A percentile compares a stretch with the other conserved stretches of the same genome.
phyloP scores from a whole-genome alignment of 129 eudicot species.

The Silybum marianum region DNA sequence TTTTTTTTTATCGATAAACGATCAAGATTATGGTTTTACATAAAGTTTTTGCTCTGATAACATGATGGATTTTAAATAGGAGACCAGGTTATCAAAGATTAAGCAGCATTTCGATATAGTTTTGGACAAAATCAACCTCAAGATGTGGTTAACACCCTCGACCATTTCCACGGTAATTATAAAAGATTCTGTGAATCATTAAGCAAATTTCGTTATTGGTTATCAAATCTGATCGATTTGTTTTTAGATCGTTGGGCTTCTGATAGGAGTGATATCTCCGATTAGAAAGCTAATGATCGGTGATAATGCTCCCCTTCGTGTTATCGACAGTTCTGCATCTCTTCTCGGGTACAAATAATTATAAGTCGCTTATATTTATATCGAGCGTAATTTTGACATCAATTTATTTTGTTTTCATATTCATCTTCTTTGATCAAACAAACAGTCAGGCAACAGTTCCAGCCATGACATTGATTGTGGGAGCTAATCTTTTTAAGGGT shows the following conservation, averaged over 20 bases:
- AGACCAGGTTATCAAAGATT: conserved; percentile 15
- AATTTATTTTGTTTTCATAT: not conserved
- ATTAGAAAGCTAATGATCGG: conserved; percentile 56
- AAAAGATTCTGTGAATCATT: not conserved
- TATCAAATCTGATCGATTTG: not conserved
- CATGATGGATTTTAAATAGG: conserved; percentile 29
- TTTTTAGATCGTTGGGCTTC: conserved; percentile 54
- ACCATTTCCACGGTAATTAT: conserved; percentile 58
- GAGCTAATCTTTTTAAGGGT: conserved; percentile 72
- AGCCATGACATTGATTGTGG: conserved; percentile 60
- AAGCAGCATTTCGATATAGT: conserved; percentile 30
- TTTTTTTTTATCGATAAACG: not conserved
- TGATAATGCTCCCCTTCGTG: conserved; percentile 65
- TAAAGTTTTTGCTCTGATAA: not conserved
- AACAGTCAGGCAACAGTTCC: conserved; percentile 70
- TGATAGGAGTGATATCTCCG: conserved; percentile 56
- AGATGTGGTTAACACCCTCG: conserved; percentile 52
- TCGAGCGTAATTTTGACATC: not conserved
- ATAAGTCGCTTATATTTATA: not conserved
- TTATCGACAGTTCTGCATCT: conserved; percentile 45
- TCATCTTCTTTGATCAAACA: conserved; percentile 5
- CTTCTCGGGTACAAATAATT: conserved; percentile 49
- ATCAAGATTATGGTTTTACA: conserved; percentile 3
- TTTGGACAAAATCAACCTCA: conserved; percentile 42
- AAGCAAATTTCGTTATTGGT: not conserved